A percentile compares a stretch with the other conserved stretches of the same genome.
These are phyloP conservation scores for Misopates orontium DNA, from an alignment of 257 asterid species.

Conservation along the genomic window DNA sequence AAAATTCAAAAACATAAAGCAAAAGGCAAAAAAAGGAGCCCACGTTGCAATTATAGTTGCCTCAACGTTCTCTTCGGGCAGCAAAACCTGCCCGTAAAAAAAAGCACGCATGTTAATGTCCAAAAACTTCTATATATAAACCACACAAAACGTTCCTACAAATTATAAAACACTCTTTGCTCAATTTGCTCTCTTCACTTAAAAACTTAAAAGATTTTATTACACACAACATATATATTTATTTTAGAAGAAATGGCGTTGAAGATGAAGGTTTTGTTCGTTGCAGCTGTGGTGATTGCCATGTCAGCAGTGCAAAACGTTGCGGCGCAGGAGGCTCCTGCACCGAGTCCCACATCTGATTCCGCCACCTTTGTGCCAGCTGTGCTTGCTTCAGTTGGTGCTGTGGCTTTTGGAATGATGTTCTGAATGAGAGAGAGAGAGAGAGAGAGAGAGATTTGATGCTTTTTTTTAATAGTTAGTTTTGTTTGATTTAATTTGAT, in stretches of 20 bases:
- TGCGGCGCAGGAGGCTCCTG: slow-evolving; percentile 43
- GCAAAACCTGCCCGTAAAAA: slow-evolving; percentile 28
- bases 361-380: slow-evolving; percentile 43
- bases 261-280: slow-evolving; percentile 44
- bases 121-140: background rate
- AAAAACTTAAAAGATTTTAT: no score
- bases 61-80: slow-evolving; percentile 44
- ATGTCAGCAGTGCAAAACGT: slow-evolving; percentile 37
- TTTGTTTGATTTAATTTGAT: background rate
- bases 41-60: background rate
- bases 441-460: no score
- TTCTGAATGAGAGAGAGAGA: slow-evolving; percentile 29
- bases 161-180: no score
- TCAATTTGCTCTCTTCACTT: no score
- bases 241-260: slow-evolving; percentile 56
- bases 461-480: background rate
- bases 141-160: no score
- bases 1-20: slow-evolving; percentile 8
- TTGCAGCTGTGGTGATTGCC: slow-evolving; percentile 34
- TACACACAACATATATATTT: no score
- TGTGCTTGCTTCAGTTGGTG: slow-evolving; percentile 38
- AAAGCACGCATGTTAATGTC: background rate
- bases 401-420: slow-evolving; percentile 41
- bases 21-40: background rate
- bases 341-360: slow-evolving; percentile 43